Evolutionary conservation across 164 flowering plant species (phyloP), one percentile per base, ranked within the genome.

Genomic region (Aristolochia californica): DNA sequence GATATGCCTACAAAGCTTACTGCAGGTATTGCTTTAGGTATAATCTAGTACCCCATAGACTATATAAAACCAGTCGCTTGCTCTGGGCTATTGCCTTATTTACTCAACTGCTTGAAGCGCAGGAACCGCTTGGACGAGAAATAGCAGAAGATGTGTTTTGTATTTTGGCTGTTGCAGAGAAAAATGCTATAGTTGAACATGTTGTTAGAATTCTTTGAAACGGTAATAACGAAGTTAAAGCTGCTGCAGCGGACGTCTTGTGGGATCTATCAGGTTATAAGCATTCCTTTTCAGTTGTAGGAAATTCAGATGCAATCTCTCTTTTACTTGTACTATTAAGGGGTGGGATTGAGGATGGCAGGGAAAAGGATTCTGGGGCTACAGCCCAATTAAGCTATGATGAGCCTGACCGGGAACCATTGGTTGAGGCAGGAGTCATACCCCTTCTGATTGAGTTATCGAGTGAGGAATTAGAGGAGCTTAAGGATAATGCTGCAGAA

Each of bases 131-230:
- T 8, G 83, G 79, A 15, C 71, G 62, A 62, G 87, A 82, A 58
- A 73, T 79, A 57, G 79, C 78, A 0, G 80, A 75, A 63, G 82
- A 79, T 64, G 80, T 71, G 49, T 74, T 82, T 22, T 78, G 79
- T 60, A 57, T 79, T 40, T 66, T 79, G 55, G 77, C 80, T 20
- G 73, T 79, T 60, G 68, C 68, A 17, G 82, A 82, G 62, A 74
- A 17, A 27, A 81, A 70, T 71, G 86, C 79, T 5, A 62, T 72
- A 40, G 67, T 60, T 16, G 71, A 56, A 40, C 73, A 78, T 58
- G 62, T 78, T 62, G 77, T 74, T 50, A 72, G 66, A 38, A 78
- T 80, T 67, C 79, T 82, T 43, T 67, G 56, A 53, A 78, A 70
- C 49, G 61, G 64, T 34, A 61, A 76, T 49, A 64, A 66, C 34